These are phyloP conservation scores for Dioszegia aurantiaca DNA, from an alignment of 768 basidiomycete species.

Conservation along the genomic window DNA sequence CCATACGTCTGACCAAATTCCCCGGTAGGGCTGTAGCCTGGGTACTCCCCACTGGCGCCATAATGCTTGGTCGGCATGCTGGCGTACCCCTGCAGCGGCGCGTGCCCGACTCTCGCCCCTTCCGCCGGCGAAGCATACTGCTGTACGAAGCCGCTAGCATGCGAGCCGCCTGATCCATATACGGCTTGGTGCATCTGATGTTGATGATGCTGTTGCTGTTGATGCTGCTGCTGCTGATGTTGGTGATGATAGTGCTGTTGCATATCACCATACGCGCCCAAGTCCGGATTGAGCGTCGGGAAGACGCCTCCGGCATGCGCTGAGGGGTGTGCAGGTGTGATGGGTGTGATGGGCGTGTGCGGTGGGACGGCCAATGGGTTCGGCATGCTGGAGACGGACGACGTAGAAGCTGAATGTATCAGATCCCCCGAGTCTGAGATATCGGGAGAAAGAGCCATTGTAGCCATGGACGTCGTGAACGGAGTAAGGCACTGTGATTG, in stretches of 20 bases:
- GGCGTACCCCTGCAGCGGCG: constrained; percentile 21
- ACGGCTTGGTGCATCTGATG: constrained; percentile 9
- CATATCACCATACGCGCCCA: constrained; percentile 28
- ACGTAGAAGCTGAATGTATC: not conserved
- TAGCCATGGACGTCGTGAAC: constrained; percentile 37
- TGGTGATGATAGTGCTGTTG: constrained; percentile 12
- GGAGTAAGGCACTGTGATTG: constrained; percentile 39
- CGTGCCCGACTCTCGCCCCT: not conserved
- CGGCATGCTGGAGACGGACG: constrained; percentile 8
- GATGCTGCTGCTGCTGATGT: constrained; percentile 3
- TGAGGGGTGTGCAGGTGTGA: constrained; percentile 23
- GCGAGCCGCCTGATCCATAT: not conserved
- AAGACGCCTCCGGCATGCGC: constrained; percentile 22
- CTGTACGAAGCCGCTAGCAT: not conserved
- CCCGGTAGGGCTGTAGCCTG: not conserved
- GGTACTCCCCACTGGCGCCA: not conserved
- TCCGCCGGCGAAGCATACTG: not conserved
- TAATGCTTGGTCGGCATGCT: constrained; percentile 45
- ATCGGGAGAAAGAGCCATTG: constrained; percentile 48
- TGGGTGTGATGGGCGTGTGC: constrained; percentile 40
- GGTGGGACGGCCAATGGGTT: constrained; percentile 33
- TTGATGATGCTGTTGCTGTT: not conserved
- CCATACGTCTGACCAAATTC: constrained; percentile 1
- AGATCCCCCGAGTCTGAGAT: constrained; percentile 28
- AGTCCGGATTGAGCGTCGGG: constrained; percentile 20